Evolutionary conservation across 1,139 yeast species (phyloP).

Genomic region (Saccharomyces hybrid): DNA sequence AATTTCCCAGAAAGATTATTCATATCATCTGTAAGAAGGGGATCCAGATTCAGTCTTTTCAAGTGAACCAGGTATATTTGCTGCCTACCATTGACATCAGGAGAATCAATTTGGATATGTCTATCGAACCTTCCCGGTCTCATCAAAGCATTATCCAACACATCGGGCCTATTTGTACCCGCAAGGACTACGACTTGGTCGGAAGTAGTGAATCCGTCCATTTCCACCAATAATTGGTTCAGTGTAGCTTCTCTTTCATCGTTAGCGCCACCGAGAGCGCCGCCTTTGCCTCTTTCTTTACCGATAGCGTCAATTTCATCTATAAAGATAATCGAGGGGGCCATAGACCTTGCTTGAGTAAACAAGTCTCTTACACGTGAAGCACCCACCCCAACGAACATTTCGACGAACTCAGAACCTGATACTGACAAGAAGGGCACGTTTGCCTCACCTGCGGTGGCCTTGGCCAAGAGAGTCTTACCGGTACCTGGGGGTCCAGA

Average conservation of each 20-base stretch:
- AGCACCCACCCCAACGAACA: slow-evolving; percentile 99
- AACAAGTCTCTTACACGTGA: slow-evolving; percentile 93
- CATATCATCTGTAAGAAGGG: slow-evolving; percentile 28
- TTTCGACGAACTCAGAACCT: slow-evolving; percentile 97
- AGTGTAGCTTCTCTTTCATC: slow-evolving; percentile 96
- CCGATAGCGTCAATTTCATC: slow-evolving; percentile 99
- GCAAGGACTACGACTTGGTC: slow-evolving; percentile 96
- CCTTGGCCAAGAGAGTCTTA: slow-evolving; percentile 93
- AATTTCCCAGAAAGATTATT: slow-evolving; percentile 70
- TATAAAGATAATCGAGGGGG: slow-evolving; percentile 88
- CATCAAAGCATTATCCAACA: slow-evolving; percentile 81
- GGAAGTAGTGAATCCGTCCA: slow-evolving; percentile 89
- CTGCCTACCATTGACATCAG: slow-evolving; percentile 89
- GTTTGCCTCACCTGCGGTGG: slow-evolving; percentile 98
- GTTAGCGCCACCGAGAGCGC: slow-evolving; percentile 73
- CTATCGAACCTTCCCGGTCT: slow-evolving; percentile 98
- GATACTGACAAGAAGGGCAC: slow-evolving; percentile 93
- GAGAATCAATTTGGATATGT: slow-evolving; percentile 83
- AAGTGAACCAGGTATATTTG: slow-evolving; percentile 85
- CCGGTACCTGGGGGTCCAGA: slow-evolving; percentile 99
- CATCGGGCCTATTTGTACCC: slow-evolving; percentile 94
- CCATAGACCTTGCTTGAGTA: slow-evolving; percentile 83
- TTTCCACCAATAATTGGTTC: slow-evolving; percentile 90
- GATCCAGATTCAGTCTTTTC: slow-evolving; percentile 48
- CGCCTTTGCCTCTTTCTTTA: slow-evolving; percentile 79